phyloP scores from a whole-genome alignment of 306 rosid genomes.

The Alnus rubra region DNA sequence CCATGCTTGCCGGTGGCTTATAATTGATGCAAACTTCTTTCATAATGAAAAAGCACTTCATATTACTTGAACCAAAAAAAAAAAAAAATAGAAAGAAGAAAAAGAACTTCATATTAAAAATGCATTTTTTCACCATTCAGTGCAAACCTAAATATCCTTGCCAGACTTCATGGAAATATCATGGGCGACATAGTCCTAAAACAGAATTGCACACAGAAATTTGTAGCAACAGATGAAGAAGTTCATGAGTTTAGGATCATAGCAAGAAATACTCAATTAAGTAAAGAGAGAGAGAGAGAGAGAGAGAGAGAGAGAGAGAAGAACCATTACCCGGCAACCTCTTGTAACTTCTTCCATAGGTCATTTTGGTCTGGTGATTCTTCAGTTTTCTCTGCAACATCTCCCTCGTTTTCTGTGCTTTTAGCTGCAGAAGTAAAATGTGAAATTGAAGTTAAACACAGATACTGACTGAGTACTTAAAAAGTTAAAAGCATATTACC shows the following conservation, averaged over 20 bases:
- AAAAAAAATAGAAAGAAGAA: too few species aligned
- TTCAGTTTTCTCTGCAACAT: slow-evolving; percentile 48
- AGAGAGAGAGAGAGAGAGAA: slow-evolving; percentile 23
- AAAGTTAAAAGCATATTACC: not conserved
- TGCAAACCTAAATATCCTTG: not conserved
- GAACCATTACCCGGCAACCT: slow-evolving; percentile 66
- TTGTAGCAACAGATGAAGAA: too few species aligned
- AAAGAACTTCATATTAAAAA: not conserved
- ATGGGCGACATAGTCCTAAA: not conserved
- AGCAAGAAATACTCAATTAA: not conserved
- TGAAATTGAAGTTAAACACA: slow-evolving; percentile 16
- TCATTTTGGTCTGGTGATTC: slow-evolving; percentile 59
- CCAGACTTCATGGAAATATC: not conserved
- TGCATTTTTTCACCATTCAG: not conserved
- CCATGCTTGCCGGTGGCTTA: not conserved
- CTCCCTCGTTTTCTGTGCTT: slow-evolving; percentile 47
- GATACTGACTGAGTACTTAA: slow-evolving; percentile 1
- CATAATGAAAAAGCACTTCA: too few species aligned
- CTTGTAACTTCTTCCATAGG: slow-evolving; percentile 67
- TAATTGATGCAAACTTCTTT: too few species aligned
- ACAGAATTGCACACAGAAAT: not conserved
- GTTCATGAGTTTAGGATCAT: not conserved
- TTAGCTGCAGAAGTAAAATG: slow-evolving; percentile 49
- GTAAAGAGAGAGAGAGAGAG: not conserved
- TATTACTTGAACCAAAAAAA: not conserved